Evolutionary conservation across 768 basidiomycete genomes (phyloP), one percentile per base, ranked within the genome.

Genomic region (Agrocybe pediades): DNA sequence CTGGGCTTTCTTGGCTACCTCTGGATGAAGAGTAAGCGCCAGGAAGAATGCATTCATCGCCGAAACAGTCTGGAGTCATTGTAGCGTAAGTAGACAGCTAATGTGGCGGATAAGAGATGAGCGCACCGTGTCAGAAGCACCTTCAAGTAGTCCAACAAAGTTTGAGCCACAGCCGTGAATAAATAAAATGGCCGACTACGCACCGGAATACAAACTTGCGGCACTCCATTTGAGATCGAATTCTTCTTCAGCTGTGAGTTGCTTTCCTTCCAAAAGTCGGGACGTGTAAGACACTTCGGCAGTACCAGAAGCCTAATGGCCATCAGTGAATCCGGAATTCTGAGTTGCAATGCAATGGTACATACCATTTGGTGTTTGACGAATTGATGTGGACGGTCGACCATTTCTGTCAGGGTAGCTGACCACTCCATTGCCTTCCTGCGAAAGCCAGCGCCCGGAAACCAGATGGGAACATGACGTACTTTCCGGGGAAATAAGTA

Each of bases 141-240:
- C 85, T 79, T 53, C n/a, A n/a, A n/a, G n/a, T 47, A 42, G 49
- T 40, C 36, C 43, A 30, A 21, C 21, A 47, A 27, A 53, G 42
- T 48, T 41, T 19, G 21, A 49, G 16, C 6, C 17, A 24, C 16
- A 41, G 27, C 26, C 30, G 19, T 24, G 29, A 24, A 24, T 27
- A 49, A 36, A 36, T 25, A 41, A 21, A 48, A 58, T 21, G 26
- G 23, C 21, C 13, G 11, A 15, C 20, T 24, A 63, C 71, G 40
- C 56, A 80, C 80, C 81, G 45, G 78, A 75, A 65, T 83, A 82
- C 15, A 83, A 65, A 40, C 82, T 80, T n/a, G 78, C 78, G 26
- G 81, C 74, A 33, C 85, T 81, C 83, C 86, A 87, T 65, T 86
- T 88, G 53, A 89, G 72, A 55, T 83, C 78, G 46, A 77, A 69